These are phyloP conservation scores for Umbelopsis vinacea DNA, from an alignment of 192 early-diverging fungal species.

Conservation along the genomic window DNA sequence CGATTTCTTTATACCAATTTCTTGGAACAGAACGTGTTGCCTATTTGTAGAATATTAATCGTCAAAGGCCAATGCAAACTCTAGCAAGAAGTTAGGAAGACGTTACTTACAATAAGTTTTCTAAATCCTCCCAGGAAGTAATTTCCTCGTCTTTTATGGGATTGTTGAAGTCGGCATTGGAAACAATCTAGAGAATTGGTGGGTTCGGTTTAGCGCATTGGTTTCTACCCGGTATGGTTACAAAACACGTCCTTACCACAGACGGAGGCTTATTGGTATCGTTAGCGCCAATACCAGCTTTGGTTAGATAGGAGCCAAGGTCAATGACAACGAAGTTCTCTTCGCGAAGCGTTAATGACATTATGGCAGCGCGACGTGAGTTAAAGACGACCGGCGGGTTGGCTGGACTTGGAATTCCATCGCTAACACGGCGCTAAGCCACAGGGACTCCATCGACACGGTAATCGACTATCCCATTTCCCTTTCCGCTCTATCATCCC, in stretches of 20 bases:
- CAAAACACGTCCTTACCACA: conserved; percentile 53
- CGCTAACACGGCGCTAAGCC: not conserved
- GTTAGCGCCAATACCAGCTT: conserved; percentile 71
- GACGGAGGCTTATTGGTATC: conserved; percentile 78
- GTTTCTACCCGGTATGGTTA: not conserved
- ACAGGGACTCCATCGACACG: not conserved
- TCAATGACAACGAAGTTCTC: conserved; percentile 88
- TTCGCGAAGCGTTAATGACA: conserved; percentile 65
- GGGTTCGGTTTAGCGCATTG: conserved; percentile 3
- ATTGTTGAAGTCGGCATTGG: conserved; percentile 34
- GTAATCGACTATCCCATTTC: too few species aligned
- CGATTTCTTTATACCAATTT: conserved; percentile 74
- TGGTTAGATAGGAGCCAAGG: conserved; percentile 78
- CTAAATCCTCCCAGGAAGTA: conserved; percentile 73
- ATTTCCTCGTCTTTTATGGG: conserved; percentile 67
- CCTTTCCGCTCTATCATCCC: not conserved
- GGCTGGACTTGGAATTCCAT: too few species aligned
- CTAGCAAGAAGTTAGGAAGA: not conserved
- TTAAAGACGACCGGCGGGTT: not conserved
- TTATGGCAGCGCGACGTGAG: conserved; percentile 18
- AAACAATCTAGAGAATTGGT: conserved; percentile 22
- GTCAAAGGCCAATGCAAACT: not conserved
- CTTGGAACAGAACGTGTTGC: conserved; percentile 77
- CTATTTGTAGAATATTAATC: conserved; percentile 39
- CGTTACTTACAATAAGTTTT: conserved; percentile 64